Conservation (phyloP, 2,329 filamentous ascomycete species). For the Chrysosporium keratinophilum region DNA sequence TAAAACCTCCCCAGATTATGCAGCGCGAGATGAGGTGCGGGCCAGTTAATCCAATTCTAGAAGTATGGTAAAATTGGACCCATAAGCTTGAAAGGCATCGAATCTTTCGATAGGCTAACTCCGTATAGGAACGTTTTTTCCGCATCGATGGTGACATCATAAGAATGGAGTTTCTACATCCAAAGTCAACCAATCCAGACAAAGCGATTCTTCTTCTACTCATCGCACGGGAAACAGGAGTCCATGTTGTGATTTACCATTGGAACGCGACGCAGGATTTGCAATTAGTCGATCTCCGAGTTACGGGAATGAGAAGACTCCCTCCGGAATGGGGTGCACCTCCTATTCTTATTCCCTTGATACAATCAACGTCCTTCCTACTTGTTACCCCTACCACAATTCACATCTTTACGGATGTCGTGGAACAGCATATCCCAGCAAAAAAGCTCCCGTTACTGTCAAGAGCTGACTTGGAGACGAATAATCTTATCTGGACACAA, state of each 20-base stretch:
- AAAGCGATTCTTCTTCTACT: conserved; percentile 68
- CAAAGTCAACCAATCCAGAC: conserved; percentile 53
- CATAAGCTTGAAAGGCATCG: neutral
- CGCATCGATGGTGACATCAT: conserved; percentile 62
- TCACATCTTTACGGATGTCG: conserved; percentile 36
- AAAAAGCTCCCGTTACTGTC: conserved; percentile 25
- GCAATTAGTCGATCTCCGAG: conserved; percentile 21
- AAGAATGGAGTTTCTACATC: conserved; percentile 76
- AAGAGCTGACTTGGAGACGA: conserved; percentile 21
- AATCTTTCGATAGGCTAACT: conserved; percentile 15
- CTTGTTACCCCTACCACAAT: conserved; percentile 54
- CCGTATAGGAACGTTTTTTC: conserved; percentile 37
- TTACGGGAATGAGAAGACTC: conserved; percentile 23
- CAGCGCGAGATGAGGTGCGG: conserved; percentile 41
- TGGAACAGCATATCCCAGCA: conserved; percentile 21
- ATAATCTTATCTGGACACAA: conserved; percentile 60
- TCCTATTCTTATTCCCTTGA: conserved; percentile 60
- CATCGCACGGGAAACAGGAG: conserved; percentile 36
- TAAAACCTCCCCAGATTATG: conserved; percentile 49
- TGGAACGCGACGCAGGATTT: conserved; percentile 41
- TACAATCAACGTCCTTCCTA: conserved; percentile 59
- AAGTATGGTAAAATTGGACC: conserved; percentile 31
- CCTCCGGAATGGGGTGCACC: conserved; percentile 46
- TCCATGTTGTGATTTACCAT: conserved; percentile 42
- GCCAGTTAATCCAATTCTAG: conserved; percentile 51